A percentile compares a stretch with the other conserved stretches of the same genome.
These are phyloP conservation scores for Cyphellophora attinorum DNA, from an alignment of 2,329 filamentous ascomycete genomes.

Conservation along the genomic window DNA sequence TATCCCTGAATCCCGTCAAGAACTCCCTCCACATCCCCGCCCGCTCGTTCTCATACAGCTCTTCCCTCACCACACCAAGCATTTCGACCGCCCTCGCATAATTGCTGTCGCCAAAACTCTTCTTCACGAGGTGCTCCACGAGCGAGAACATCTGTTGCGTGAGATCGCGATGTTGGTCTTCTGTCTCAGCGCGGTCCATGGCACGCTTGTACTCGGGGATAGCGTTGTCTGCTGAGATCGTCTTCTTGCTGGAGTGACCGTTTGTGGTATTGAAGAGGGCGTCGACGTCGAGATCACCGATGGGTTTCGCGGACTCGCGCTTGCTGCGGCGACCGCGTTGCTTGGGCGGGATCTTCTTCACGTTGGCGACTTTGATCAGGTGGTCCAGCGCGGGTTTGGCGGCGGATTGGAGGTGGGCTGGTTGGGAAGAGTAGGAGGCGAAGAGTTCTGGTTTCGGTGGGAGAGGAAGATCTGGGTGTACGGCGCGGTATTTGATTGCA, in stretches of 20 bases:
- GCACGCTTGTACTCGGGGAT: constrained; percentile 85
- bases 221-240: constrained; percentile 61
- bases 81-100: constrained; percentile 70
- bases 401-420: constrained; percentile 53
- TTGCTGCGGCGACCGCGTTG: constrained; percentile 60
- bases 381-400: constrained; percentile 50
- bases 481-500: constrained; percentile 72
- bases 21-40: constrained; percentile 69
- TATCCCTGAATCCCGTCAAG: constrained; percentile 60
- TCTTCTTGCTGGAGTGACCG: constrained; percentile 28
- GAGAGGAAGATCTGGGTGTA: constrained; percentile 58
- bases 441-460: constrained; percentile 55
- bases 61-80: constrained; percentile 66
- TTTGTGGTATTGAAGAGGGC: constrained; percentile 59
- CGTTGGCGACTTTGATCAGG: constrained; percentile 60
- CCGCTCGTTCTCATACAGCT: constrained; percentile 66
- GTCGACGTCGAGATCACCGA: constrained; percentile 83
- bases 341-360: constrained; percentile 84
- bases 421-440: constrained; percentile 63
- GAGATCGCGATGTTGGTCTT: constrained; percentile 55
- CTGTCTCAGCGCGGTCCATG: constrained; percentile 51
- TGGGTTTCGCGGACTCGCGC: constrained; percentile 64
- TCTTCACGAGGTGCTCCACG: constrained; percentile 56
- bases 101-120: constrained; percentile 64
- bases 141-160: constrained; percentile 66